A percentile compares a stretch with the other conserved stretches of the same genome.
Conservation (phyloP, 768 basidiomycete species). For the Holtermannia corniformis region DNA sequence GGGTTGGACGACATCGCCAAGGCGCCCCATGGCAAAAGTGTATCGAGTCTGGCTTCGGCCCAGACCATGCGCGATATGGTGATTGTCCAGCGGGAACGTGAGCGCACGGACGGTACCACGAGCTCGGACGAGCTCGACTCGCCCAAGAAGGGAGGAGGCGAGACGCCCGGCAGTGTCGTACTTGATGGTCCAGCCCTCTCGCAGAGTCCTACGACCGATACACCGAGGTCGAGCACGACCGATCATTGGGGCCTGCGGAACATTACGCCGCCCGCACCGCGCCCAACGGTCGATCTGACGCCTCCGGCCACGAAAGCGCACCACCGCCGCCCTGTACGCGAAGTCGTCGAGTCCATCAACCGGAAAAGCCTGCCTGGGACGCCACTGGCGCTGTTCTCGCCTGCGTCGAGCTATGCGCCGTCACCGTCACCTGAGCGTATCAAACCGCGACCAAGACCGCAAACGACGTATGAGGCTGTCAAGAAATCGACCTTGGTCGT, state of each 20-base stretch:
- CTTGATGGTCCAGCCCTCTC: constrained; percentile 13
- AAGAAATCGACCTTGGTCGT: constrained; percentile 13
- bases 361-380: constrained; percentile 18
- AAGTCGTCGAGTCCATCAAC: constrained; percentile 32
- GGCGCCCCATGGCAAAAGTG: constrained; percentile 13
- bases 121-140: constrained; percentile 2
- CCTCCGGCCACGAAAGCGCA: constrained; percentile 10
- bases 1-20: not conserved
- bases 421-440: too few species aligned
- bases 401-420: constrained; percentile 16
- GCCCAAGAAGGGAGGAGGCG: not conserved
- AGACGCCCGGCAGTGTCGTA: constrained; percentile 9
- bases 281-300: constrained; percentile 8
- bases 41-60: constrained; percentile 19
- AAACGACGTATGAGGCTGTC: constrained; percentile 20
- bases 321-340: constrained; percentile 24
- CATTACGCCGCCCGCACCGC: not conserved
- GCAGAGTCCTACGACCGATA: not conserved
- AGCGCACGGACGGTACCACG: not conserved
- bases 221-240: not conserved
- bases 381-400: constrained; percentile 12
- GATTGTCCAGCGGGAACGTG: constrained; percentile 25
- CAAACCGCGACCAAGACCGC: not conserved
- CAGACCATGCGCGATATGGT: constrained; percentile 34
- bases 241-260: too few species aligned